Evolutionary conservation across 2,329 filamentous ascomycete genomes (phyloP).

Genomic region (Pyrenophora seminiperda): DNA sequence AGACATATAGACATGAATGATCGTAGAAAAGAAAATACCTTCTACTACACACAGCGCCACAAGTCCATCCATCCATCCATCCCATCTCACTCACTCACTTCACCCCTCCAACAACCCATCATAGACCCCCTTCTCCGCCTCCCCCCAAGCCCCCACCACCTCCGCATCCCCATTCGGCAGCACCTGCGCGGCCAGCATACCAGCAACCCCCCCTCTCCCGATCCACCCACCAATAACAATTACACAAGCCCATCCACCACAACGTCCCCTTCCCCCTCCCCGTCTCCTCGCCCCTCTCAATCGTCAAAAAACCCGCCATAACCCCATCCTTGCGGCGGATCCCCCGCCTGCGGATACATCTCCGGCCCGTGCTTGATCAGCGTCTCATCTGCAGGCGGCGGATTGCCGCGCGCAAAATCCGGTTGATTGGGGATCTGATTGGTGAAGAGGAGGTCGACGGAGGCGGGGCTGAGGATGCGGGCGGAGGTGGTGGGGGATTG

Average conservation of each 20-base stretch:
- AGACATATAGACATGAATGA: too few species aligned
- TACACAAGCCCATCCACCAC: slow-evolving; percentile 65
- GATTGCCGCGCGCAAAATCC: slow-evolving; percentile 53
- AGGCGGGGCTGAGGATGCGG: slow-evolving; percentile 61
- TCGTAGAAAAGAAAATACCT: not conserved
- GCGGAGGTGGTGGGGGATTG: slow-evolving; percentile 61
- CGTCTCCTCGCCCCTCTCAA: slow-evolving; percentile 53
- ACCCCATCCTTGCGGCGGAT: slow-evolving; percentile 68
- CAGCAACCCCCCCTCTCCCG: slow-evolving; percentile 62
- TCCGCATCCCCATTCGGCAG: slow-evolving; percentile 45
- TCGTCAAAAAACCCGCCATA: slow-evolving; percentile 62
- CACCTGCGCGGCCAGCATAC: slow-evolving; percentile 19
- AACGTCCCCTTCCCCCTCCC: slow-evolving; percentile 59
- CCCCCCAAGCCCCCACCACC: slow-evolving; percentile 42
- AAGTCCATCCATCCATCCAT: too few species aligned
- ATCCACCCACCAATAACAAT: slow-evolving; percentile 68
- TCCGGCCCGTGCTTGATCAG: slow-evolving; percentile 57
- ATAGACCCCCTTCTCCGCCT: slow-evolving; percentile 46
- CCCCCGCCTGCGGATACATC: slow-evolving; percentile 54
- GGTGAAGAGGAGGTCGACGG: slow-evolving; percentile 67
- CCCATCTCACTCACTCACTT: not conserved
- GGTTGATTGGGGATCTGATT: slow-evolving; percentile 65
- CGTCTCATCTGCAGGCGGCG: slow-evolving; percentile 56
- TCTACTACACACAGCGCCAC: not conserved
- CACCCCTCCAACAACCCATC: slow-evolving; percentile 31